Evolutionary conservation across 2,329 filamentous ascomycete species (phyloP).

Genomic region (Pyrenochaeta sp.): DNA sequence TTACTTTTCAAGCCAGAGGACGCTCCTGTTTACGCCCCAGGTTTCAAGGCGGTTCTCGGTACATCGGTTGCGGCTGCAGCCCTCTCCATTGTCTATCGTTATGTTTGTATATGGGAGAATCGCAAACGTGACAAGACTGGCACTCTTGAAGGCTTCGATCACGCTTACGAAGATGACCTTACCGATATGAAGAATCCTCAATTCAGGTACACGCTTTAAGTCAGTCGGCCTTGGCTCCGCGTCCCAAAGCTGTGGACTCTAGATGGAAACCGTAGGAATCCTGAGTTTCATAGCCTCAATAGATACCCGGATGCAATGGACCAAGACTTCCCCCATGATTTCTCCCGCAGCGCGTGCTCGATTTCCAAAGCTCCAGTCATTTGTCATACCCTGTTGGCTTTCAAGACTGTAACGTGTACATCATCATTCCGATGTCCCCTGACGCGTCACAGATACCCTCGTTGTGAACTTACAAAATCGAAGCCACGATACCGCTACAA

Average conservation of each 20-base stretch:
- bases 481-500: no score
- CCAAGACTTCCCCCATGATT: no score
- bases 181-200: slow-evolving; percentile 51
- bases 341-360: no score
- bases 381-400: no score
- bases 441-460: no score
- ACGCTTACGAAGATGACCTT: slow-evolving; percentile 63
- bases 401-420: no score
- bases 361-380: no score
- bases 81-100: slow-evolving; percentile 55
- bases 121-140: slow-evolving; percentile 53
- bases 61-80: slow-evolving; percentile 45
- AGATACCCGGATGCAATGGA: no score
- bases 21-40: slow-evolving; percentile 43
- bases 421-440: no score
- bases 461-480: no score
- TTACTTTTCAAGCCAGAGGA: slow-evolving; percentile 30
- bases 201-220: slow-evolving; percentile 28
- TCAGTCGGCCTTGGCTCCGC: not conserved
- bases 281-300: not conserved
- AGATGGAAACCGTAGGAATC: not conserved
- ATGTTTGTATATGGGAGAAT: slow-evolving; percentile 57
- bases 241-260: not conserved
- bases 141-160: slow-evolving; percentile 59
- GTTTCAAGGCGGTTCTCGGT: slow-evolving; percentile 54